phyloP scores from a whole-genome alignment of 2,329 filamentous ascomycete genomes.

The Lachnellula occidentalis region DNA sequence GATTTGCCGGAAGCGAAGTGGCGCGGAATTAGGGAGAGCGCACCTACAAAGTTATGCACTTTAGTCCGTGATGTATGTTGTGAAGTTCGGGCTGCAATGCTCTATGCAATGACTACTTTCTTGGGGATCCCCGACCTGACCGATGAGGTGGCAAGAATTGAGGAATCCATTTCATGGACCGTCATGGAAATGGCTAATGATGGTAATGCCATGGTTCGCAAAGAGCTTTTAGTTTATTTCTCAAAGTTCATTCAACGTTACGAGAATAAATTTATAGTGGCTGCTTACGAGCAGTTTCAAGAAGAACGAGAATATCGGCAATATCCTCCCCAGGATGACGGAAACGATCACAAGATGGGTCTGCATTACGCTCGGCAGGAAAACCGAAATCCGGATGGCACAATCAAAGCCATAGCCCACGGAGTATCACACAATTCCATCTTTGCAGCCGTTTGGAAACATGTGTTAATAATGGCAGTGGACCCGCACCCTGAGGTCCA shows the following conservation, averaged over 20 bases:
- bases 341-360: slow-evolving; percentile 55
- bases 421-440: slow-evolving; percentile 79
- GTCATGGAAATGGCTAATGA: slow-evolving; percentile 89
- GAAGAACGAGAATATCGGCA: slow-evolving; percentile 72
- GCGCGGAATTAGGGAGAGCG: slow-evolving; percentile 85
- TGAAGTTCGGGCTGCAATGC: slow-evolving; percentile 88
- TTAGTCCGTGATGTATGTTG: slow-evolving; percentile 81
- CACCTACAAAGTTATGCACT: slow-evolving; percentile 69
- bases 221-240: slow-evolving; percentile 88
- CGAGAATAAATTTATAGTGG: slow-evolving; percentile 85
- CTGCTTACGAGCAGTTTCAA: slow-evolving; percentile 82
- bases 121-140: slow-evolving; percentile 89
- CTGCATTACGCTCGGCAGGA: slow-evolving; percentile 55
- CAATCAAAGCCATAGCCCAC: slow-evolving; percentile 50
- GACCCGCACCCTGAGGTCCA: slow-evolving; percentile 94
- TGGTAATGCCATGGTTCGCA: slow-evolving; percentile 88
- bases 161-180: slow-evolving; percentile 84
- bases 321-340: slow-evolving; percentile 50
- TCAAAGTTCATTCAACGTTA: slow-evolving; percentile 88
- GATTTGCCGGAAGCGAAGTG: slow-evolving; percentile 91
- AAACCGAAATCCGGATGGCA: slow-evolving; percentile 51
- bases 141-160: slow-evolving; percentile 82
- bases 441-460: slow-evolving; percentile 91
- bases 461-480: slow-evolving; percentile 81
- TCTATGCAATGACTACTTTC: slow-evolving; percentile 91